A percentile compares a stretch with the other conserved stretches of the same genome.
phyloP scores from a whole-genome alignment of 208 protist genomes.

The Acanthamoeba triangularis region DNA sequence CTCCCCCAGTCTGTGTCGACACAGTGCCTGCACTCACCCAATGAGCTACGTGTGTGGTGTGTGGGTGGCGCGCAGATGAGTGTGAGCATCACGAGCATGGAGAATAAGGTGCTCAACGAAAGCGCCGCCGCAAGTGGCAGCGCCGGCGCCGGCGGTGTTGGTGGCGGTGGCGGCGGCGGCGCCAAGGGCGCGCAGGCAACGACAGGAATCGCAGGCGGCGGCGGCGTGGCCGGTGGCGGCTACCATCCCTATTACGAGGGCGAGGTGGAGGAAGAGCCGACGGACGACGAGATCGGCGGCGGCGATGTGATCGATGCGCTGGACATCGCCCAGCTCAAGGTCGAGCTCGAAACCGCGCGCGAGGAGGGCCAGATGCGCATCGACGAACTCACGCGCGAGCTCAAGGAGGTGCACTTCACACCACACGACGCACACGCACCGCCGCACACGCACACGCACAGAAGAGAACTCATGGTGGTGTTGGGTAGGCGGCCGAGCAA shows the following conservation, averaged over 20 bases:
- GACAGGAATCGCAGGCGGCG: not conserved
- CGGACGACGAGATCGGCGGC: not conserved
- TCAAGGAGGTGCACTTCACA: not conserved
- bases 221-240: not conserved
- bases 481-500: not conserved
- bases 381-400: slow-evolving; percentile 15
- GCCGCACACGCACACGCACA: not conserved
- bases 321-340: slow-evolving; percentile 51
- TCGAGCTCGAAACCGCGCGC: slow-evolving; percentile 26
- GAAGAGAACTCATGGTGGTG: not conserved
- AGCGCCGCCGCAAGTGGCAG: not conserved
- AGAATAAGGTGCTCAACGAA: not conserved
- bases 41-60: too few relatives aligned
- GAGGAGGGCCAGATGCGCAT: slow-evolving; percentile 39
- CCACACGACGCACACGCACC: too few relatives aligned
- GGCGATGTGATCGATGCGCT: not conserved
- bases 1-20: not conserved
- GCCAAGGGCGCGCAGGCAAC: not conserved
- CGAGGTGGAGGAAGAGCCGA: not conserved
- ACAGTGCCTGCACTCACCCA: too few relatives aligned
- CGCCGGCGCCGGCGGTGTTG: not conserved
- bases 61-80: not conserved
- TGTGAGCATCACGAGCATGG: slow-evolving; percentile 14
- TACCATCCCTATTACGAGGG: not conserved
- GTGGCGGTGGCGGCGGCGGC: not conserved